Evolutionary conservation across 1,284 basidiomycete genomes (phyloP).

Genomic region (Blastosporella zonata): DNA sequence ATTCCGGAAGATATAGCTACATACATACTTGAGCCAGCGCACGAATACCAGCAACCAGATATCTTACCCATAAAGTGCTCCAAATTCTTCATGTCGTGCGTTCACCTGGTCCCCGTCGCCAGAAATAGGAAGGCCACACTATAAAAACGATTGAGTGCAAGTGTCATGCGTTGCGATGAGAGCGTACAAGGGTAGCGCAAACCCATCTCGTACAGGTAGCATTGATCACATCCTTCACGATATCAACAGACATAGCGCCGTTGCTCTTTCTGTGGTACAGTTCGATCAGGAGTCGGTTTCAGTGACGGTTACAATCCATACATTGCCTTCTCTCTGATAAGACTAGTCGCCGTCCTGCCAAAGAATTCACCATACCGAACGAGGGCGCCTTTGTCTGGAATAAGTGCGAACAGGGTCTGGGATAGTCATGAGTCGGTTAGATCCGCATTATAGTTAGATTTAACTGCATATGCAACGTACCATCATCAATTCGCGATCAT

Average conservation of each 20-base stretch:
- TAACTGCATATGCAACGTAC: conserved; percentile 13
- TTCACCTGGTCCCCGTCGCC: conserved; percentile 4
- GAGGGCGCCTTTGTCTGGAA: conserved; percentile 22
- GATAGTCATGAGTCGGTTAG: neutral
- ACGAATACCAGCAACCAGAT: neutral
- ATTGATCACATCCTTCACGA: conserved; percentile 25
- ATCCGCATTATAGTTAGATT: neutral
- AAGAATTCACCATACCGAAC: conserved; percentile 17
- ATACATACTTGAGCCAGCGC: neutral
- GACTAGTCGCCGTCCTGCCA: conserved; percentile 10
- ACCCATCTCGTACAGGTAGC: conserved; percentile 26
- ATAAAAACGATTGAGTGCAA: neutral
- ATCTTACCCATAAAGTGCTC: conserved; percentile 19
- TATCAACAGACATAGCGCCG: conserved; percentile 18
- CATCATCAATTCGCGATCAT: conserved; percentile 23
- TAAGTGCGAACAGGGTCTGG: conserved; percentile 23
- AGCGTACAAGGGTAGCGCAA: conserved; percentile 22
- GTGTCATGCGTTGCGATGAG: neutral
- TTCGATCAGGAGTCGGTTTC: neutral
- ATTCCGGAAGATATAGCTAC: conserved; percentile 20
- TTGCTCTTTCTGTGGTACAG: conserved; percentile 3
- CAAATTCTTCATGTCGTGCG: conserved; percentile 14
- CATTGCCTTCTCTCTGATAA: conserved; percentile 13
- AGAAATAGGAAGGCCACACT: conserved; percentile 13
- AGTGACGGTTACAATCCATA: neutral